Percentiles rank a stretch among this genome's conserved stretches.
Evolutionary conservation across 192 early-diverging fungal genomes (phyloP).

Genomic region (Gigaspora rosea): DNA sequence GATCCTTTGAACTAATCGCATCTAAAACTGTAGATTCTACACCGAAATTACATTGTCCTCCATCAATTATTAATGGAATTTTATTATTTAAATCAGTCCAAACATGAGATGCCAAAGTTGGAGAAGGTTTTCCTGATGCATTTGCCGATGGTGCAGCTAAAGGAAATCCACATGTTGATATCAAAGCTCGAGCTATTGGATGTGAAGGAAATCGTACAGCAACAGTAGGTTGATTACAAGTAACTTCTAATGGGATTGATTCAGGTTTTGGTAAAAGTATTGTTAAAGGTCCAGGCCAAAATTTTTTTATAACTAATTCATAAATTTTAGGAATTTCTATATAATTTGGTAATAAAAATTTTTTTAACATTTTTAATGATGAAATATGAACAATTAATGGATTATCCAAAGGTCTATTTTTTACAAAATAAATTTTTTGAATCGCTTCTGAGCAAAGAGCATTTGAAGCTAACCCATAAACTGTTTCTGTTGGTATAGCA

Average conservation of each 20-base stretch:
- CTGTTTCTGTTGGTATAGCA: conserved; percentile 97
- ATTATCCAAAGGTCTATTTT: conserved; percentile 93
- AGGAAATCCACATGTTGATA: conserved; percentile 79
- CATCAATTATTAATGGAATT: conserved; percentile 89
- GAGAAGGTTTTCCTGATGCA: conserved; percentile 91
- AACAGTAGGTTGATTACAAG: conserved; percentile 83
- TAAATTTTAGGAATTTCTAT: conserved; percentile 74
- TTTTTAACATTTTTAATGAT: conserved; percentile 79
- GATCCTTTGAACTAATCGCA: conserved; percentile 59
- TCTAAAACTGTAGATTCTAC: conserved; percentile 96
- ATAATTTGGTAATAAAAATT: conserved; percentile 57
- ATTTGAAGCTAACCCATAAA: conserved; percentile 95
- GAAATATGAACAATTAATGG: conserved; percentile 97
- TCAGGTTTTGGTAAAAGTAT: conserved; percentile 77
- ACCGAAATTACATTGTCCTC: conserved; percentile 84
- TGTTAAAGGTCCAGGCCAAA: conserved; percentile 96
- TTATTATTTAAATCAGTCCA: conserved; percentile 74
- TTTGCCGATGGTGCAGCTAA: conserved; percentile 99
- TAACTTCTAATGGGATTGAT: conserved; percentile 74
- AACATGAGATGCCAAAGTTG: conserved; percentile 90
- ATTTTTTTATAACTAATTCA: conserved; percentile 57
- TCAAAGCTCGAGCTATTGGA: conserved; percentile 88
- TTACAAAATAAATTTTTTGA: conserved; percentile 76
- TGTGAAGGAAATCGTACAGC: conserved; percentile 92
- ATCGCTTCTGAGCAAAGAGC: conserved; percentile 72